phyloP scores from a whole-genome alignment of 768 basidiomycete species.

The Pleurotus platypus region DNA sequence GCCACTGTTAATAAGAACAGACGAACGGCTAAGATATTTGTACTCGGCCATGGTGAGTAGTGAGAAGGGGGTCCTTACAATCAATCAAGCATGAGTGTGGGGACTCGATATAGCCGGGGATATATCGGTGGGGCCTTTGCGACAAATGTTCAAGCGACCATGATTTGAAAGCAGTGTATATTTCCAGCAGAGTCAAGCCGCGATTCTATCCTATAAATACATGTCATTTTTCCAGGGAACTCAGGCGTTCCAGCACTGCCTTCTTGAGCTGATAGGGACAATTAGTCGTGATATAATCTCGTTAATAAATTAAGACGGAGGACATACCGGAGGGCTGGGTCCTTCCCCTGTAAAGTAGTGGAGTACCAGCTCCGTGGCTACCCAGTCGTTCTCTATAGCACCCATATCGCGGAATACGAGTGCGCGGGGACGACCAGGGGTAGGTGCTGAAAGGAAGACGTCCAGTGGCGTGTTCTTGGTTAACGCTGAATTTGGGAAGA shows the following conservation, averaged over 20 bases:
- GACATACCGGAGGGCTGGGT: slow-evolving; percentile 67
- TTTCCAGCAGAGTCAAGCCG: neutral
- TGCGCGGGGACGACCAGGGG: slow-evolving; percentile 43
- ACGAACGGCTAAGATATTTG: slow-evolving; percentile 33
- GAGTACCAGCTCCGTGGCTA: slow-evolving; percentile 67
- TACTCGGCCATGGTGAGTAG: slow-evolving; percentile 24
- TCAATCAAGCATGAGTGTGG: slow-evolving; percentile 1
- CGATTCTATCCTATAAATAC: neutral
- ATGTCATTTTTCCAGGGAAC: slow-evolving; percentile 25
- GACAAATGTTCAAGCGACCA: neutral
- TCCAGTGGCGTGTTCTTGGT: slow-evolving; percentile 68
- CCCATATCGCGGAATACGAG: slow-evolving; percentile 74
- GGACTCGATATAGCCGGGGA: neutral
- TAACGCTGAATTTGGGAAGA: slow-evolving; percentile 70
- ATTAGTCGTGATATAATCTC: neutral
- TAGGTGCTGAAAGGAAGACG: slow-evolving; percentile 61
- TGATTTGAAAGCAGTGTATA: neutral
- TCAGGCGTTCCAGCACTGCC: slow-evolving; percentile 39
- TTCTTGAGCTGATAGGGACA: slow-evolving; percentile 42
- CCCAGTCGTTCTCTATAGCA: slow-evolving; percentile 67
- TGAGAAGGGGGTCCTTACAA: slow-evolving; percentile 5
- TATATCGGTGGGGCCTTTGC: neutral
- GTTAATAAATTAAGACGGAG: neutral
- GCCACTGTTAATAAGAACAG: neutral
- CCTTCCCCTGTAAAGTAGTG: slow-evolving; percentile 73